Percentiles rank a stretch among this genome's conserved stretches.
Evolutionary conservation across 2,329 filamentous ascomycete species (phyloP).

Genomic region (Cordyceps javanica): DNA sequence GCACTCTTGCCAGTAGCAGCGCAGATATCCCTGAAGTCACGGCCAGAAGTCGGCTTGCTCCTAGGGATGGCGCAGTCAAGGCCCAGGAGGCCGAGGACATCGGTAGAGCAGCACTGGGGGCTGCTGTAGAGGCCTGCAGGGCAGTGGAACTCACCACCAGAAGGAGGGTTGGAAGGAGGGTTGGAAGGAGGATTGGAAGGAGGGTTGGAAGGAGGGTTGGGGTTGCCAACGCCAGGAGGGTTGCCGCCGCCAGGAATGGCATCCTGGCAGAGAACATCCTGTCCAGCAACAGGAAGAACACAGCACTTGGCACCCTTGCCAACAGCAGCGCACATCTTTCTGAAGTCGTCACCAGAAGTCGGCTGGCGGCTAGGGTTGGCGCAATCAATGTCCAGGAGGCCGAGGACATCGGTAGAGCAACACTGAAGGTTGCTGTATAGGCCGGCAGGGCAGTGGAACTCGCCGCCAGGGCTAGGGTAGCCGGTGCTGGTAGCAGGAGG

Average conservation of each 20-base stretch:
- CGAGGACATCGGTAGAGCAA: constrained; percentile 43
- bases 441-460: constrained; percentile 16
- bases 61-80: constrained; percentile 33
- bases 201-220: background rate
- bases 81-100: constrained; percentile 41
- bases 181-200: background rate
- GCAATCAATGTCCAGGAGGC: constrained; percentile 42
- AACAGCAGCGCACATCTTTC: constrained; percentile 32
- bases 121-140: constrained; percentile 19
- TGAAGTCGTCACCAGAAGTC: background rate
- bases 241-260: background rate
- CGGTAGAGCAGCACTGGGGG: constrained; percentile 41
- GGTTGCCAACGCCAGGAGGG: background rate
- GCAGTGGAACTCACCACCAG: constrained; percentile 14
- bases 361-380: background rate
- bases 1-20: constrained; percentile 40
- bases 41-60: background rate
- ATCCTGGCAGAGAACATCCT: constrained; percentile 6
- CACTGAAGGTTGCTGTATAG: constrained; percentile 32
- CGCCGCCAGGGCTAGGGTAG: background rate
- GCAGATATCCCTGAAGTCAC: constrained; percentile 27
- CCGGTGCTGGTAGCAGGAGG: background rate
- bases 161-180: background rate
- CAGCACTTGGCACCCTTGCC: constrained; percentile 50
- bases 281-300: constrained; percentile 35